Evolutionary conservation across 345 rosid genomes (phyloP), one percentile per base, ranked within the genome.

Genomic region (Eutrema japonicum): DNA sequence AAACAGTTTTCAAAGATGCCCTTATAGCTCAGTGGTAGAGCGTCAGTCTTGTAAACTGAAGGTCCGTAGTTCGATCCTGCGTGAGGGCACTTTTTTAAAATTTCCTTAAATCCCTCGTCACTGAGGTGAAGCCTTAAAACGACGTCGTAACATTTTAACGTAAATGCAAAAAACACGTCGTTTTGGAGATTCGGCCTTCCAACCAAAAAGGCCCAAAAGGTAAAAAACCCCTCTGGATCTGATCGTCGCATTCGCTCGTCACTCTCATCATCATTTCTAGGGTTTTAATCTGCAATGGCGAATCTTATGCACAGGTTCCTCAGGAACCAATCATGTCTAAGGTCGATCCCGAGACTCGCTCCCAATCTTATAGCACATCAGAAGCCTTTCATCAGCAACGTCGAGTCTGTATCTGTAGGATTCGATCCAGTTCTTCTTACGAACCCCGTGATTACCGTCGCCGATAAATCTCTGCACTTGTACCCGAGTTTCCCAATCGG

Each of bases 1-100:
- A n/a, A n/a, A n/a, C n/a, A n/a, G n/a, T n/a, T n/a, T n/a, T n/a
- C n/a, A n/a, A 43, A 9, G 51, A 22, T 10, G 88, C 90, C 90
- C 85, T 65, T 86, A 84, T 88, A 81, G 91, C 89, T 88, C 89
- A 89, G 90, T 85, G 92, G 90, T 85, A 89, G 89, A 89, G 88
- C 89, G 90, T 82, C 88, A 88, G 92, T 86, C 90, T 88, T 84
- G 90, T 83, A 86, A 87, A 84, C 90, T 80, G 88, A 81, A 89
- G 91, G 91, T 87, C 85, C 78, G 85, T 77, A 82, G 87, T 89
- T 87, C 88, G 81, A 87, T 86, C 85, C 84, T 85, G 87, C 87
- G 76, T 83, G 85, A 75, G 87, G 89, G 91, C 97, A 87, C 3
- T 3, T 50, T 32, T 22, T 33, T 5, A 13, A 5, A 0, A 1